phyloP scores from a whole-genome alignment of 345 rosid species.

The Dipteronia dyeriana region DNA sequence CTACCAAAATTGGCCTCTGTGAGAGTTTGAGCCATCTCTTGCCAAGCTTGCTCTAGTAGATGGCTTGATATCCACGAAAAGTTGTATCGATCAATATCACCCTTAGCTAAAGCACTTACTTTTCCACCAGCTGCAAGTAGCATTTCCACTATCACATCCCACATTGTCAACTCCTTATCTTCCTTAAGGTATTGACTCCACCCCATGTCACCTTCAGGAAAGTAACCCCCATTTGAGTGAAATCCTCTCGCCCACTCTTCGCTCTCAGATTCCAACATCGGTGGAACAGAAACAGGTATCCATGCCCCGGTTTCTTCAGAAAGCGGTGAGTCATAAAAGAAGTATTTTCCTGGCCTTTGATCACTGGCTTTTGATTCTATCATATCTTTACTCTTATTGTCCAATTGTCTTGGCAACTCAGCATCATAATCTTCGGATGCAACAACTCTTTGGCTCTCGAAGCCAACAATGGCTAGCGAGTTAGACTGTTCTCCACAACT shows the following conservation, averaged over 20 bases:
- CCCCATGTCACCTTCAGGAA: slow-evolving; percentile 92
- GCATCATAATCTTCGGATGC: slow-evolving; percentile 24
- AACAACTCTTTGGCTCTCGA: slow-evolving; percentile 15
- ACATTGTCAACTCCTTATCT: slow-evolving; percentile 89
- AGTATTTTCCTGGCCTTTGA: slow-evolving; percentile 64
- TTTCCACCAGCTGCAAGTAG: slow-evolving; percentile 83
- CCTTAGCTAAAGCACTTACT: slow-evolving; percentile 67
- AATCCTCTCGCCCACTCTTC: slow-evolving; percentile 72
- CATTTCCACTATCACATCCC: slow-evolving; percentile 92
- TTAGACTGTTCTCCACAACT: slow-evolving; percentile 12
- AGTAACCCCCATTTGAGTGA: slow-evolving; percentile 70
- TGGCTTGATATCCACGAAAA: slow-evolving; percentile 64
- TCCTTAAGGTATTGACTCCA: slow-evolving; percentile 60
- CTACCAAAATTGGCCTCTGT: slow-evolving; percentile 71
- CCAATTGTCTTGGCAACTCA: slow-evolving; percentile 3
- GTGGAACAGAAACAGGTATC: slow-evolving; percentile 98
- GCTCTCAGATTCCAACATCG: slow-evolving; percentile 65
- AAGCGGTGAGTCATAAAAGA: slow-evolving; percentile 74
- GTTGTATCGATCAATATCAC: slow-evolving; percentile 51
- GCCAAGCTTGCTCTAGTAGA: slow-evolving; percentile 93
- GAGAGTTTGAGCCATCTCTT: slow-evolving; percentile 91
- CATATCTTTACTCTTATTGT: slow-evolving; percentile 17
- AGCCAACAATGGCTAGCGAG: neutral
- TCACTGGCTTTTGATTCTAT: slow-evolving; percentile 19
- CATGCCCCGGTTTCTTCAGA: slow-evolving; percentile 90